Conservation (phyloP, 2,329 filamentous ascomycete species). For the Sclerotinia subarctica region DNA sequence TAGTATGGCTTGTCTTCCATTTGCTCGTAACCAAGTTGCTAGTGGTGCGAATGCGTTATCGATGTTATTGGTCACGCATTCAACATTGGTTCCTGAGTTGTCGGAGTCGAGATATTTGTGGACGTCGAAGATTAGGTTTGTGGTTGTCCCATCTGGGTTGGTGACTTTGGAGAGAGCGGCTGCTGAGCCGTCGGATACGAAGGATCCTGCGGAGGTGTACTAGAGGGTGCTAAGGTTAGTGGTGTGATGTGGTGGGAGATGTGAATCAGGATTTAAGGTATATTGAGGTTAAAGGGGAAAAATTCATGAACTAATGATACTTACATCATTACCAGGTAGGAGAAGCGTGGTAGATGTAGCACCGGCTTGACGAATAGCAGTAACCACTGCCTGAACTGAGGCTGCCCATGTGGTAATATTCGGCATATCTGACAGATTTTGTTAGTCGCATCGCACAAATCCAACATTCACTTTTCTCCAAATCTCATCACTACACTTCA, state of each 20-base stretch:
- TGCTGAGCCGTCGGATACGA: constrained; percentile 50
- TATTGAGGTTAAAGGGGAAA: neutral
- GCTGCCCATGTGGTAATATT: constrained; percentile 49
- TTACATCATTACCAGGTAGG: constrained; percentile 55
- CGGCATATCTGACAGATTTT: constrained; percentile 43
- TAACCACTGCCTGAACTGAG: constrained; percentile 60
- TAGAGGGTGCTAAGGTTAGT: neutral
- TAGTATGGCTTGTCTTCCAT: constrained; percentile 49
- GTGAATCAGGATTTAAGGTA: neutral
- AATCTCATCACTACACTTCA: too few relatives aligned
- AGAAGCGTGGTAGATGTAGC: constrained; percentile 62
- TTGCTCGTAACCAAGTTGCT: constrained; percentile 47
- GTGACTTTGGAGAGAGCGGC: constrained; percentile 51
- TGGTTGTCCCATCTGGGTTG: constrained; percentile 57
- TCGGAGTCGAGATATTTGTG: constrained; percentile 60
- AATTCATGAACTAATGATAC: neutral
- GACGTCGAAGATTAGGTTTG: constrained; percentile 56
- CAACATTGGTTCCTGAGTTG: constrained; percentile 51
- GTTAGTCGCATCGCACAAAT: neutral
- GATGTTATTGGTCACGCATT: constrained; percentile 54
- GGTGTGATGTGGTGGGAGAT: neutral
- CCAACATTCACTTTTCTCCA: constrained; percentile 10
- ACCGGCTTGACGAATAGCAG: constrained; percentile 62
- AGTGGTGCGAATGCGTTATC: constrained; percentile 46
- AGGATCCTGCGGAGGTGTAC: constrained; percentile 51